phyloP scores from a whole-genome alignment of 139 green algal species.

The Micromonas pusilla region DNA sequence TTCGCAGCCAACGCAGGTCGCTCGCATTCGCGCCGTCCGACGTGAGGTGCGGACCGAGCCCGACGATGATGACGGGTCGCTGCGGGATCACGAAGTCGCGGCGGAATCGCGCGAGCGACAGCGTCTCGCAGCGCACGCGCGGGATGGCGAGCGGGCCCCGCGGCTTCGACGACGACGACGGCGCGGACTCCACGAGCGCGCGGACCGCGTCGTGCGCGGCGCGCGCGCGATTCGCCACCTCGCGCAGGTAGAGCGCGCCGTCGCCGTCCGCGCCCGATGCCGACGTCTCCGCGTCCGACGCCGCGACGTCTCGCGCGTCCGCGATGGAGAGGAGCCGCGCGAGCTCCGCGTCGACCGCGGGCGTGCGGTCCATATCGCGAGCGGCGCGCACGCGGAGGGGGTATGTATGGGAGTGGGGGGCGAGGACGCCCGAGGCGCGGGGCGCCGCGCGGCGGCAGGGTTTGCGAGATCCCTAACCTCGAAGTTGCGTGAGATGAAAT shows the following conservation, averaged over 20 bases:
- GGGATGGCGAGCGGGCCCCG: too few relatives aligned
- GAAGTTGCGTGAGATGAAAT: too few relatives aligned
- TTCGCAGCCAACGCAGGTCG: not conserved
- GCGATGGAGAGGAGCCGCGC: not conserved
- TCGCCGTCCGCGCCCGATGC: not conserved
- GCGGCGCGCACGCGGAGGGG: not conserved
- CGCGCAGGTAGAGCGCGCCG: not conserved
- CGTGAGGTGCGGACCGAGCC: not conserved
- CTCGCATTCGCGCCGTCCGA: not conserved
- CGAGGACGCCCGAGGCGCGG: too few relatives aligned
- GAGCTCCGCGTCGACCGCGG: not conserved
- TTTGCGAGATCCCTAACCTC: too few relatives aligned
- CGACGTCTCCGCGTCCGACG: not conserved
- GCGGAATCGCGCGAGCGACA: constrained; percentile 6
- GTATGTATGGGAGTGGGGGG: too few relatives aligned
- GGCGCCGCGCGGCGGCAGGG: too few relatives aligned
- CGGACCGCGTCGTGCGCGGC: not conserved
- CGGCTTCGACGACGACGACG: not conserved
- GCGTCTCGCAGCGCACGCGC: constrained; percentile 8
- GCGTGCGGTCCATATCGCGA: too few relatives aligned
- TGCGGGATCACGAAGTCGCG: not conserved
- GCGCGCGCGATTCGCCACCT: not conserved
- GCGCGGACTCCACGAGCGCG: not conserved
- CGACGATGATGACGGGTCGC: constrained; percentile 6
- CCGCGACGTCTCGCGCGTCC: not conserved